Conservation (phyloP, 768 basidiomycete genomes). For the Psilocybe azurescens region DNA sequence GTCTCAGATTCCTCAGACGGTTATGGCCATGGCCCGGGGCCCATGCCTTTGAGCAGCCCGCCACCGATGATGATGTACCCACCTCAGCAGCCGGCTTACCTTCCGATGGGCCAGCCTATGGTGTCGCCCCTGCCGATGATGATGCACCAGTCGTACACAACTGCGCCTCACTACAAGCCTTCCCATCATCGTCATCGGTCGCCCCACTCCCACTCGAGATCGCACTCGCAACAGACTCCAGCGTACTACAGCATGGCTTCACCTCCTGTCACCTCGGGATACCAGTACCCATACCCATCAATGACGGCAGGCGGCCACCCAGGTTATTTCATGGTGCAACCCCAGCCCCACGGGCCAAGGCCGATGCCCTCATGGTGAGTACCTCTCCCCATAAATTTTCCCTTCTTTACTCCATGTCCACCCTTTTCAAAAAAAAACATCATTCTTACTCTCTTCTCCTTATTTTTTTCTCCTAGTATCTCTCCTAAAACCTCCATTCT, state of each 20-base stretch:
- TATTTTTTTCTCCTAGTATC: conserved; percentile 12
- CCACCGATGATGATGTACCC: conserved; percentile 25
- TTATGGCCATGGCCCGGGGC: conserved; percentile 29
- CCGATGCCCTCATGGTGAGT: conserved; percentile 31
- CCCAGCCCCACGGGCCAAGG: conserved; percentile 9
- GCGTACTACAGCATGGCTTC: conserved; percentile 25
- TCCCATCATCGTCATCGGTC: conserved; percentile 22
- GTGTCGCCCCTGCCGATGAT: conserved; percentile 25
- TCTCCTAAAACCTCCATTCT: conserved; percentile 7
- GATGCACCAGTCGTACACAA: conserved; percentile 23
- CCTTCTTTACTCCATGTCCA: conserved; percentile 1
- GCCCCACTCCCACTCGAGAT: conserved; percentile 21
- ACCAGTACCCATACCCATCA: conserved; percentile 25
- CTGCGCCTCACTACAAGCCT: conserved; percentile 18
- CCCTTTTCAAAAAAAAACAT: not conserved
- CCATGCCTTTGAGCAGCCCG: conserved; percentile 27
- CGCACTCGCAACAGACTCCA: conserved; percentile 23
- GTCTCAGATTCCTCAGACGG: conserved; percentile 28
- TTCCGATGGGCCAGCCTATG: conserved; percentile 17
- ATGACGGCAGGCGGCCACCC: conserved; percentile 17
- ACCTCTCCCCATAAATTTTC: conserved; percentile 6
- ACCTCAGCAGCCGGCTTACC: conserved; percentile 21
- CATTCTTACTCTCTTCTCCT: conserved; percentile 12
- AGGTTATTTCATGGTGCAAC: conserved; percentile 31
- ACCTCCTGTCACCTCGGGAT: conserved; percentile 29